Evolutionary conservation across 2,329 filamentous ascomycete species (phyloP).

Genomic region (Aureobasidium melanogenum): DNA sequence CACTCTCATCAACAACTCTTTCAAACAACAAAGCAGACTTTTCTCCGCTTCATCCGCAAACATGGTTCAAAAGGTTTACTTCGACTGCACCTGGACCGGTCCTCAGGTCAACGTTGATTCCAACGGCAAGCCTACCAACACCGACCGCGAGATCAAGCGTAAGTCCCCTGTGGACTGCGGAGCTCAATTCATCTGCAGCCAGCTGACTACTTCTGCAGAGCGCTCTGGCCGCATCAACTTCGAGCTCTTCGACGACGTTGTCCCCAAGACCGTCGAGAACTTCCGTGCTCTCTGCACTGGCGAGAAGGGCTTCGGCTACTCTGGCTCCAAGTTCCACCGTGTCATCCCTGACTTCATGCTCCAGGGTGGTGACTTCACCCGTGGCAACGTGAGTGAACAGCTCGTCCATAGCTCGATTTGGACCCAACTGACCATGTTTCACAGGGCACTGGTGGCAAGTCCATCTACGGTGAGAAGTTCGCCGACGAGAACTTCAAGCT

Average conservation of each 20-base stretch:
- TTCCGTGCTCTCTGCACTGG: slow-evolving; percentile 92
- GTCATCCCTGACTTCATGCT: slow-evolving; percentile 99
- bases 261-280: slow-evolving; percentile 94
- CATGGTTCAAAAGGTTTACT: slow-evolving; percentile 69
- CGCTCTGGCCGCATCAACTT: slow-evolving; percentile 78
- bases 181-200: slow-evolving; percentile 14
- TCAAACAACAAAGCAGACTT: slow-evolving; percentile 28
- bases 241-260: slow-evolving; percentile 73
- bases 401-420: not conserved
- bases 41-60: slow-evolving; percentile 59
- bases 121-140: slow-evolving; percentile 40
- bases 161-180: slow-evolving; percentile 28
- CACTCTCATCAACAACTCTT: slow-evolving; percentile 18
- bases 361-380: slow-evolving; percentile 94
- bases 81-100: slow-evolving; percentile 54
- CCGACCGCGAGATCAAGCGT: slow-evolving; percentile 46
- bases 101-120: slow-evolving; percentile 57
- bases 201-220: slow-evolving; percentile 37
- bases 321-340: slow-evolving; percentile 83
- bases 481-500: slow-evolving; percentile 91
- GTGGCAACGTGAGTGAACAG: slow-evolving; percentile 66
- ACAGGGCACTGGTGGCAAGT: slow-evolving; percentile 84
- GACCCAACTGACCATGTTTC: not conserved
- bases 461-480: slow-evolving; percentile 96
- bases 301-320: slow-evolving; percentile 79